Percentiles rank a stretch among this genome's conserved stretches.
Evolutionary conservation across 2,329 filamentous ascomycete species (phyloP).

Genomic region (Sporothrix brunneoviolacea): DNA sequence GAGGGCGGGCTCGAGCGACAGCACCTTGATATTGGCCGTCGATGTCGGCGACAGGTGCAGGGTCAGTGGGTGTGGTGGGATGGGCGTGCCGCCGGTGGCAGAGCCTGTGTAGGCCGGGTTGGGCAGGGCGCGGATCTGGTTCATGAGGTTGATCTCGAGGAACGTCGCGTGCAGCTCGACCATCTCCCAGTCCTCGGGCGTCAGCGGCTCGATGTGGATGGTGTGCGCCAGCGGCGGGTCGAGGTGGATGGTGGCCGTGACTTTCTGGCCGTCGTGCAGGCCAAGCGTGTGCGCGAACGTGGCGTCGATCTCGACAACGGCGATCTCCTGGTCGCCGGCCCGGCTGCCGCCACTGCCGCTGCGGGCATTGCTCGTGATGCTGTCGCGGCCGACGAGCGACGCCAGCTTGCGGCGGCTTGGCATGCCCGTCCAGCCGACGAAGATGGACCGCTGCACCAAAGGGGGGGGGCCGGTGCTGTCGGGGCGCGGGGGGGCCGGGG

Average conservation of each 20-base stretch:
- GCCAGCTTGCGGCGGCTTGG: constrained; percentile 78
- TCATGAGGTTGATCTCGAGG: constrained; percentile 85
- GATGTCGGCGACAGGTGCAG: constrained; percentile 92
- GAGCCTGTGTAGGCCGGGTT: constrained; percentile 62
- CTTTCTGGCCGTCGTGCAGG: constrained; percentile 73
- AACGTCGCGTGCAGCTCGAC: constrained; percentile 97
- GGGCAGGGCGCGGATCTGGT: constrained; percentile 86
- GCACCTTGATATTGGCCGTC: constrained; percentile 82
- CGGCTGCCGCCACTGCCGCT: constrained; percentile 36
- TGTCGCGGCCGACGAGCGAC: constrained; percentile 64
- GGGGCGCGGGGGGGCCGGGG: constrained; percentile 42
- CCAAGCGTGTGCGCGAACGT: constrained; percentile 73
- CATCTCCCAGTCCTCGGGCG: constrained; percentile 96
- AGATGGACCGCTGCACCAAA: constrained; percentile 57
- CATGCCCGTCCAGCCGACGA: constrained; percentile 96
- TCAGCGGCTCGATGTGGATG: constrained; percentile 93
- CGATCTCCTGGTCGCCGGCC: constrained; percentile 62
- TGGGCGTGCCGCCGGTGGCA: constrained; percentile 39
- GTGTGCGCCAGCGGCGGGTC: constrained; percentile 89
- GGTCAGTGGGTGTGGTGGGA: constrained; percentile 66
- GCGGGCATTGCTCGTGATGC: constrained; percentile 14
- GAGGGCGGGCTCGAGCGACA: constrained; percentile 71
- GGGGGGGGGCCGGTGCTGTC: constrained; percentile 28
- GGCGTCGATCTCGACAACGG: constrained; percentile 79
- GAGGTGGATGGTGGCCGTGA: constrained; percentile 66